Base-by-base conservation (phyloP, 441 rosid genomes). In the Capsella rubella region DNA sequence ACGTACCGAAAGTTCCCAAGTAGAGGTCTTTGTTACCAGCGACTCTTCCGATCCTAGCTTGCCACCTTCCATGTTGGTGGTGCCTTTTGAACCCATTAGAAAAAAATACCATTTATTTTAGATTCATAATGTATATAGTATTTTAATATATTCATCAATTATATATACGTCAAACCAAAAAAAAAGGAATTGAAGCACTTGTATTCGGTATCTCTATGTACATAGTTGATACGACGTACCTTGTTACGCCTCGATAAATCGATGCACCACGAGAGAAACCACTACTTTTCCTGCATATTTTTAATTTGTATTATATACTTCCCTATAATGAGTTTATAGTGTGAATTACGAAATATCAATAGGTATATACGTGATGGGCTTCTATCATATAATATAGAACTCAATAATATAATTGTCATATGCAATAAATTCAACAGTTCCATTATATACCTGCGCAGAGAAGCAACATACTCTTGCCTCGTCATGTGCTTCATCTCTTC, bases 251-350 rank as follows among this genome's bases (percentile, higher is more conserved):
- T 16, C 98, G 86, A 70, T 95, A 95, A 11, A 92, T 89, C 37
- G 99, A 95, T 61, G 99, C 98, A 63, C 99, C 99, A 27, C 99
- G 85, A 64, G 99, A 95, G 79, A 95, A 95, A 56, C 98, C 99
- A 80, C 97, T 95, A 58, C 99, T 95, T 80, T 89, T 95, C 81
- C 99, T 95, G 86, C 78, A 59, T 47, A 16, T 15, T 47, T 21
- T 40, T 18, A 18, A 64, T 4, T 3, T 14, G 4, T 60, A 57
- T 49, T 58, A 66, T 28, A 40, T 39, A 15, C 27, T 8, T 25
- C 11, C 18, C 2, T 47, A 61, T 27, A 4, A 54, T 27, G 2
- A 31, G 52, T 15, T 34, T 35, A 35, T 31, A 9, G 28, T 35
- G 35, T 31, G 58, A 35, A 35, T 21, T 50, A 51, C 28, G 13